Evolutionary conservation across 441 rosid species (phyloP), one percentile per base, ranked within the genome.

Genomic region (Croton laevigatus): DNA sequence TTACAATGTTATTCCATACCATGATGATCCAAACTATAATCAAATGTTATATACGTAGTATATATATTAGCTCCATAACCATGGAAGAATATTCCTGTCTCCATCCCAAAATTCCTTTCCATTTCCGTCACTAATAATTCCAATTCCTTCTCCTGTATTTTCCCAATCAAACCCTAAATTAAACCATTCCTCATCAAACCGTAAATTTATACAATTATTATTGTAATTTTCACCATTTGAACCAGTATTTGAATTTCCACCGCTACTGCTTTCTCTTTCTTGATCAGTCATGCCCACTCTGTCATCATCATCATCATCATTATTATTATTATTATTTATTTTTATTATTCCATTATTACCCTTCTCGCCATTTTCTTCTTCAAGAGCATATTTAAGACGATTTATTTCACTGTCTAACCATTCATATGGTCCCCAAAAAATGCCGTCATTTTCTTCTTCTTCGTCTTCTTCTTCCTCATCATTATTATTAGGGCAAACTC

Each of bases 371-470:
- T 67, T 75, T 36, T 8, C 74, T n/a, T 75, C 64, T 65, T 72
- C 84, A 22, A 81, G 73, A 19, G 58, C 48, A 69, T 71, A 45
- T 66, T 79, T 76, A 44, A 93, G 87, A 37, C 89, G 79, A 78
- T 82, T 80, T 69, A 91, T 73, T 84, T 93, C 93, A 69, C 85
- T 52, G 76, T 93, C 94, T 16, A 88, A 77, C 97, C 97, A 89
- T 71, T 86, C 94, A 59, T 84, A 81, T 40, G 91, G 89, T 77
- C 84, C 93, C 78, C 83, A 71, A 17, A 27, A 27, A 27, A 27
- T 2, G 32, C 54, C 78, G 60, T 79, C 88, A 46, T 32, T 44
- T 32, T 71, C 71, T 54, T 60, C 73, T 58, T 49, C 83, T 27
- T 58, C 78, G 60, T 79, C 88, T 52, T 32, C 44, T 37, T 71